Base-by-base conservation (phyloP, 1,139 yeast genomes). In the Petasospora fabianii region DNA sequence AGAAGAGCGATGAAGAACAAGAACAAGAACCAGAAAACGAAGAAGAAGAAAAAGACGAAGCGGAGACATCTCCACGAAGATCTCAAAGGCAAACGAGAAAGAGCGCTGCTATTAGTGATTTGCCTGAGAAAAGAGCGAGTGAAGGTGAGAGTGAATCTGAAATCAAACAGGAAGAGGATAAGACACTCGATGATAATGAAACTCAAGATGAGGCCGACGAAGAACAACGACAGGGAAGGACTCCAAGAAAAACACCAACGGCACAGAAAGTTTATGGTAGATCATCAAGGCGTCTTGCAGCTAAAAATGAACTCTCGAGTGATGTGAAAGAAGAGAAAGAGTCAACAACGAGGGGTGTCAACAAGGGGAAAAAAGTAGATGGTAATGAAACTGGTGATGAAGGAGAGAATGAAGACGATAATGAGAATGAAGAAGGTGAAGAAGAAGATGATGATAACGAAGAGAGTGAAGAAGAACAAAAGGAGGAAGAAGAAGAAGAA, bases 1-100 rank as follows among this genome's bases (percentile, higher is more conserved):
- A 34, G 21, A 16, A 24, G 27, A 39, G 24, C 46, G 51, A 38
- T 44, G 49, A 36, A 36, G 47, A 35, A 46, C 44, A 45, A 34
- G 47, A 37, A n/a, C n/a, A n/a, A n/a, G n/a, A n/a, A n/a, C n/a
- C n/a, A n/a, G n/a, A n/a, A n/a, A n/a, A n/a, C n/a, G n/a, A n/a
- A n/a, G n/a, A n/a, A n/a, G n/a, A n/a, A n/a, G n/a, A n/a, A n/a
- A n/a, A n/a, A 33, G 43, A 30, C 9, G 34, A 32, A 22, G 9
- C 22, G 10, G 22, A 20, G 10, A 10, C 22, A 8, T 10, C 22
- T 7, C 22, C 22, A 10, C 22, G 22, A 10, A 20, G 22, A 20
- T 20, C 22, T 10, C 7, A 7, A 7, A 20, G 22, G 10, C 22
- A 20, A 7, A 8, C 22, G 7, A 20, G 9, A 10, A 20, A 20